phyloP scores from a whole-genome alignment of 2,329 filamentous ascomycete genomes.

The Tothia fuscella region DNA sequence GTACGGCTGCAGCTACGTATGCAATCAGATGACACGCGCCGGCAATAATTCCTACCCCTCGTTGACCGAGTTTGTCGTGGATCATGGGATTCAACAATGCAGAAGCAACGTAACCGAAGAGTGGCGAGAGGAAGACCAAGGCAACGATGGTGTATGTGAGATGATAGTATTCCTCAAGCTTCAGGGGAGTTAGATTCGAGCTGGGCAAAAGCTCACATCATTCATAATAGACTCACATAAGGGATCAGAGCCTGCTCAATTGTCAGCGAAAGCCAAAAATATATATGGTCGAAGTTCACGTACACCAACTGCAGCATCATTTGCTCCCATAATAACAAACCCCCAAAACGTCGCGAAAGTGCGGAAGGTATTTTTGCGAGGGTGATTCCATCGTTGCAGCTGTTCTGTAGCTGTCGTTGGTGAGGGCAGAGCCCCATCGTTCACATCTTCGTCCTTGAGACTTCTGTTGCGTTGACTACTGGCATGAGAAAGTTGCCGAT shows the following conservation, averaged over 20 bases:
- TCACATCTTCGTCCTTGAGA: neutral
- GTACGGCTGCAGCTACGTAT: conserved; percentile 52
- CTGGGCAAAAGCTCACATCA: neutral
- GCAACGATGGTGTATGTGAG: conserved; percentile 53
- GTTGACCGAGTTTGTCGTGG: conserved; percentile 54
- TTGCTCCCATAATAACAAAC: conserved; percentile 55
- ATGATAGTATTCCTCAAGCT: conserved; percentile 51
- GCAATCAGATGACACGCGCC: conserved; percentile 51
- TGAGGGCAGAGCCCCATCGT: conserved; percentile 26
- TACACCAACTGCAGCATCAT: conserved; percentile 55
- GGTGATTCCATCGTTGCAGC: conserved; percentile 52
- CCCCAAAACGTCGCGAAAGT: conserved; percentile 48
- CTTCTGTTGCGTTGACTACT: neutral
- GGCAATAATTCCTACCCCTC: conserved; percentile 56
- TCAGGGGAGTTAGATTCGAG: neutral
- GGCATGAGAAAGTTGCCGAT: neutral
- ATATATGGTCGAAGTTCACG: neutral
- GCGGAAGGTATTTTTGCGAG: conserved; percentile 45
- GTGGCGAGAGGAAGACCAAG: conserved; percentile 54
- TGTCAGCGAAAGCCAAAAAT: conserved; percentile 9
- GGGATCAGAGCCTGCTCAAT: conserved; percentile 31
- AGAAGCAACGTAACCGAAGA: conserved; percentile 51
- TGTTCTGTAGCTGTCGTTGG: conserved; percentile 32
- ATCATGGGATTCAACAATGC: conserved; percentile 53
- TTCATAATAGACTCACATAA: conserved; percentile 25